Percentiles rank a stretch among this genome's conserved stretches.
Evolutionary conservation across 164 flowering plant species (phyloP).

Genomic region (Chloranthus sessilifolius): DNA sequence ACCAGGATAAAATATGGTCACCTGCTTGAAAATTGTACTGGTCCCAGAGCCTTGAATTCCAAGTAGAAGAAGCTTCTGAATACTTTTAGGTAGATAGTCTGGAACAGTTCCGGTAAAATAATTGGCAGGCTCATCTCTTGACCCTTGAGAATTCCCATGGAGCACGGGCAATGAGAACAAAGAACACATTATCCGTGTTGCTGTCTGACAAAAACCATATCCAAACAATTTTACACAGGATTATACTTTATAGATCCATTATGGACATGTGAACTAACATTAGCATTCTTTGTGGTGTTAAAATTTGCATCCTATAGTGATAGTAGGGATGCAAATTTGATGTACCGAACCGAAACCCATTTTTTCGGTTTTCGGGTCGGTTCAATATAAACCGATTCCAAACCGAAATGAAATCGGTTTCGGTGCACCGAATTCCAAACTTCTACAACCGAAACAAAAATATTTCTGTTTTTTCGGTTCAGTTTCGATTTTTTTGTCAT

Average conservation of each 20-base stretch:
- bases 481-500: too few relatives aligned
- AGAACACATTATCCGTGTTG: constrained; percentile 60
- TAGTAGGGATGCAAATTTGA: too few relatives aligned
- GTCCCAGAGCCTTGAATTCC: constrained; percentile 85
- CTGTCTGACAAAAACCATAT: constrained; percentile 51
- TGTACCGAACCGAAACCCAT: too few relatives aligned
- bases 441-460: too few relatives aligned
- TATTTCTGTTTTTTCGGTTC: too few relatives aligned
- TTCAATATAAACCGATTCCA: too few relatives aligned
- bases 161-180: constrained; percentile 80
- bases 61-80: constrained; percentile 78
- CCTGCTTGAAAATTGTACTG: constrained; percentile 95
- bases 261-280: neutral
- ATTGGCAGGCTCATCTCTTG: constrained; percentile 52
- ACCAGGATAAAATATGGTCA: constrained; percentile 11
- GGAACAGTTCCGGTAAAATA: constrained; percentile 52
- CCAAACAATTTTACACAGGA: constrained; percentile 5
- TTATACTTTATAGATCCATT: neutral
- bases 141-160: constrained; percentile 42
- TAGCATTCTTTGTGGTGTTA: neutral
- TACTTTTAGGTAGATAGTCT: constrained; percentile 56
- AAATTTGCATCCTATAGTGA: neutral
- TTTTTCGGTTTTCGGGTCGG: too few relatives aligned
- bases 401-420: too few relatives aligned
- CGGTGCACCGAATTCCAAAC: too few relatives aligned